Conservation (phyloP, 768 basidiomycete species). For the Pholiota molesta region DNA sequence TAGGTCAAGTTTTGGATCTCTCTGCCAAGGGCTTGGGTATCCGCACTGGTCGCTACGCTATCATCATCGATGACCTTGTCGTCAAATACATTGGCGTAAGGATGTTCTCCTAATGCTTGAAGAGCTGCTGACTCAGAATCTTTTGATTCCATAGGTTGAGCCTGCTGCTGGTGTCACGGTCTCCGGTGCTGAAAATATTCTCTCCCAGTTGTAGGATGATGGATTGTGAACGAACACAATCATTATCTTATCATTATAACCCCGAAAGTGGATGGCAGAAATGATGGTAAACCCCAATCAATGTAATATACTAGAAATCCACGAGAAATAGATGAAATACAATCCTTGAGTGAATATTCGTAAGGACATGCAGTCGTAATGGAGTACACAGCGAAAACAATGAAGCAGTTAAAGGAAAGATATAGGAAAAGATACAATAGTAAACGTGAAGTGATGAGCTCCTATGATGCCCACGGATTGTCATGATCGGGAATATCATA, state of each 20-base stretch:
- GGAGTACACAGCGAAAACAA: neutral
- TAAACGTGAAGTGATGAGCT: neutral
- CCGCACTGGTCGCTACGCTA: conserved; percentile 63
- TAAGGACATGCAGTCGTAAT: neutral
- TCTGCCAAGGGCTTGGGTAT: conserved; percentile 50
- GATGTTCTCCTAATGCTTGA: conserved; percentile 7
- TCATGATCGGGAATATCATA: conserved; percentile 45
- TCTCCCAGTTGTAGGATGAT: conserved; percentile 42
- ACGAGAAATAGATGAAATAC: neutral
- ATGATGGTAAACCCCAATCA: neutral
- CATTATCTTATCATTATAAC: neutral
- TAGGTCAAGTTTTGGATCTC: conserved; percentile 61
- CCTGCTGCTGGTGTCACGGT: conserved; percentile 52
- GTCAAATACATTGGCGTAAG: conserved; percentile 66
- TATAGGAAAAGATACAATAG: conserved; percentile 3
- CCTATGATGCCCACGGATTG: conserved; percentile 60
- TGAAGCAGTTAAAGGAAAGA: neutral
- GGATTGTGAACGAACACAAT: neutral
- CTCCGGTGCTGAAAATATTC: conserved; percentile 61
- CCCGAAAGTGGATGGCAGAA: neutral
- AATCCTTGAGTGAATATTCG: neutral
- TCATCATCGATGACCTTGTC: conserved; percentile 71
- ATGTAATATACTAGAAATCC: neutral
- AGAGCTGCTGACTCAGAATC: neutral
- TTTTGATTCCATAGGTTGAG: conserved; percentile 44